phyloP scores from a whole-genome alignment of 139 green algal genomes.

The Micractinium sp. region DNA sequence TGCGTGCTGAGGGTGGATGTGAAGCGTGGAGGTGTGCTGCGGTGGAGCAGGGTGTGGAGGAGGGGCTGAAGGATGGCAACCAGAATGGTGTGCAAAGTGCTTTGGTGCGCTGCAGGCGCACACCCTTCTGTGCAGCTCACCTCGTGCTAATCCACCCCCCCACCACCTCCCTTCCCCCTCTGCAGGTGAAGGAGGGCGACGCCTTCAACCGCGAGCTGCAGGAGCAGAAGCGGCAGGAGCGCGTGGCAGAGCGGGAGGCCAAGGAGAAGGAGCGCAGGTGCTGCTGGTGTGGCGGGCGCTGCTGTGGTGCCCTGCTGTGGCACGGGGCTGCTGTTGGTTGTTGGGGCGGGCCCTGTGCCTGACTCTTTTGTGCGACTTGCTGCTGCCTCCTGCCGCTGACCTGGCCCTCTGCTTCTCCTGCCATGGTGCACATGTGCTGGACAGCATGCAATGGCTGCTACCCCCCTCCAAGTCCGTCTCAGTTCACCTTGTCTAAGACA shows the following conservation, averaged over 20 bases:
- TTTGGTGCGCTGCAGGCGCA: neutral
- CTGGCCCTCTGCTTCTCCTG: no score
- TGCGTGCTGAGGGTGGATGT: no score
- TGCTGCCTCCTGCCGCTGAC: no score
- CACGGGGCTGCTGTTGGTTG: no score
- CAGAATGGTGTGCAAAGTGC: no score
- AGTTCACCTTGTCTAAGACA: no score
- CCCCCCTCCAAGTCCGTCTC: neutral
- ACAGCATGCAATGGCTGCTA: neutral
- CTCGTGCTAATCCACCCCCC: neutral
- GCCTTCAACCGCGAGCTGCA: slow-evolving; percentile 92
- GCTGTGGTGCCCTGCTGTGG: no score
- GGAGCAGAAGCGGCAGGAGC: slow-evolving; percentile 63
- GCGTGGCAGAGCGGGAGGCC: slow-evolving; percentile 50
- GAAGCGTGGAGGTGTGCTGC: no score
- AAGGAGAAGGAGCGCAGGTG: slow-evolving; percentile 36
- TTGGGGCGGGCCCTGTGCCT: no score
- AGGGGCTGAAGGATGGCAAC: no score
- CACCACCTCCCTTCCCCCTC: neutral
- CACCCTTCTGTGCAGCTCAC: neutral
- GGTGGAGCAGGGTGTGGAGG: no score
- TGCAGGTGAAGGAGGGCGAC: slow-evolving; percentile 80
- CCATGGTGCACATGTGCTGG: neutral
- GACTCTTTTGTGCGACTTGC: no score
- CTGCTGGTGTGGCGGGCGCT: neutral